These are phyloP conservation scores for Coniochaeta prunicola DNA, from an alignment of 2,329 filamentous ascomycete genomes.

Conservation along the genomic window DNA sequence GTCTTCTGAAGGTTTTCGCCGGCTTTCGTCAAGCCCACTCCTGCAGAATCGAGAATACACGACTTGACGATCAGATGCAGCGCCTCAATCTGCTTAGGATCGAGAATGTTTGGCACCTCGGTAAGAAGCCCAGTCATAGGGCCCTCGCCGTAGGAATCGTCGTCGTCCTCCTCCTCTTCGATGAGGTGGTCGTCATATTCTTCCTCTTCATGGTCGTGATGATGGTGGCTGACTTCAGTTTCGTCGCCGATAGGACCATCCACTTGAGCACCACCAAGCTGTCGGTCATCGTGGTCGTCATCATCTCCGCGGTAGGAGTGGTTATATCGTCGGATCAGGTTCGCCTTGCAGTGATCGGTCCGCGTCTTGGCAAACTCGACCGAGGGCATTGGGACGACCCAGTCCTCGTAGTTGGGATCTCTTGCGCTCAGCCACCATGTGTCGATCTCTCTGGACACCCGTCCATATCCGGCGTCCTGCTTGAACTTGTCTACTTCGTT, in stretches of 20 bases:
- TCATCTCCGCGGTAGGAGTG: constrained; percentile 35
- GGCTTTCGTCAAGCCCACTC: constrained; percentile 57
- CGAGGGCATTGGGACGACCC: constrained; percentile 51
- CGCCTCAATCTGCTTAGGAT: constrained; percentile 91
- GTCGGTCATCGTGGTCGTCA: constrained; percentile 23
- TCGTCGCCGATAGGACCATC: constrained; percentile 10
- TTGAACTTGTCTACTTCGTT: constrained; percentile 50
- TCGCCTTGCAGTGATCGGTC: constrained; percentile 51
- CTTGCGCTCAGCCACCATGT: constrained; percentile 57
- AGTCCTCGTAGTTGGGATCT: constrained; percentile 53
- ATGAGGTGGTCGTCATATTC: constrained; percentile 43
- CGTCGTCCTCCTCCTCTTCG: constrained; percentile 63
- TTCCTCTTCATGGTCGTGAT: constrained; percentile 18
- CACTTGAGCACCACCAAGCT: constrained; percentile 7
- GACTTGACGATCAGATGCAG: constrained; percentile 97
- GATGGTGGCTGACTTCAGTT: constrained; percentile 9
- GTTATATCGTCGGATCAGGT: constrained; percentile 49
- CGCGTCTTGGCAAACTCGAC: constrained; percentile 51
- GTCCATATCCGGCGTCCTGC: constrained; percentile 51
- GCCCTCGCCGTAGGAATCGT: constrained; percentile 73
- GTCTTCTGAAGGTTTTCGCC: constrained; percentile 86
- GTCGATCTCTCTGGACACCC: constrained; percentile 58
- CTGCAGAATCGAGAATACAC: constrained; percentile 78
- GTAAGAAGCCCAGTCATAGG: constrained; percentile 79
- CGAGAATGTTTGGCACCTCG: constrained; percentile 88